Evolutionary conservation across 345 rosid species (phyloP).

Genomic region (Euphorbia lathyris): DNA sequence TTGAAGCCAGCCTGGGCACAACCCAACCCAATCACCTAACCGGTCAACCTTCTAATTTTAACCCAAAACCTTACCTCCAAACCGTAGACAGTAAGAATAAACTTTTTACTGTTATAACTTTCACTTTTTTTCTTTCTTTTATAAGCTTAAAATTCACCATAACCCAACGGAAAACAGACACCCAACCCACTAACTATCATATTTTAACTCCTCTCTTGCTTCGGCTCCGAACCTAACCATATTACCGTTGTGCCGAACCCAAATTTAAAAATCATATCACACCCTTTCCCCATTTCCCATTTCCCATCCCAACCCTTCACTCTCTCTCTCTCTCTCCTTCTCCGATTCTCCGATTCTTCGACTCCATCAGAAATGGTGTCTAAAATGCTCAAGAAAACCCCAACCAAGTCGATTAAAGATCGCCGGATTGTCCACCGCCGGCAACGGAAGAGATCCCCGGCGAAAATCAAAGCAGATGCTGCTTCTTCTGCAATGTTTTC

Average conservation of each 20-base stretch:
- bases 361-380: conserved; percentile 50
- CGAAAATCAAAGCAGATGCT: conserved; percentile 14
- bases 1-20: too few species aligned
- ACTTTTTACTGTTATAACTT: conserved; percentile 1
- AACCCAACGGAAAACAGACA: too few species aligned
- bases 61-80: too few species aligned
- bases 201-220: conserved; percentile 15
- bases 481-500: conserved; percentile 46
- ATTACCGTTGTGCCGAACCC: conserved; percentile 74
- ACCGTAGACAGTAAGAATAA: background rate
- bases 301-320: conserved; percentile 11
- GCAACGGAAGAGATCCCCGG: conserved; percentile 36
- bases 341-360: background rate
- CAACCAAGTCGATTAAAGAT: conserved; percentile 45
- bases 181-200: too few species aligned
- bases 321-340: conserved; percentile 17
- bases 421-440: conserved; percentile 34
- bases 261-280: conserved; percentile 33
- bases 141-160: background rate
- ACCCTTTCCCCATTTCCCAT: background rate
- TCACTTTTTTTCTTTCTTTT: background rate
- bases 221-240: conserved; percentile 53
- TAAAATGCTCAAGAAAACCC: conserved; percentile 40
- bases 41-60: background rate
- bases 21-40: background rate